Evolutionary conservation across 441 rosid genomes (phyloP).

Genomic region (Erodium chrysanthum): DNA sequence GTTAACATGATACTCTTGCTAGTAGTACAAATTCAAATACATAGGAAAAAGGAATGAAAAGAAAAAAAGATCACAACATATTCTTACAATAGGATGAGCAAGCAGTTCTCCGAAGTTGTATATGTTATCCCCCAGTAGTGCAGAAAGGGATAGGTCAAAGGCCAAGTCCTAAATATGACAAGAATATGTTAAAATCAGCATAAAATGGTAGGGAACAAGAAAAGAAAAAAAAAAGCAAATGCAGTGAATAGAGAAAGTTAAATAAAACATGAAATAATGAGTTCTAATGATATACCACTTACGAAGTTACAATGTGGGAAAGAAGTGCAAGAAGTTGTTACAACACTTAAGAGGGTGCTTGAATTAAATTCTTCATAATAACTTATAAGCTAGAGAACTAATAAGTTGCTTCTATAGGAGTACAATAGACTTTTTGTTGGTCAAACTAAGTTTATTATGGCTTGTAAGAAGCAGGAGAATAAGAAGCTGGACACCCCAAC

Average conservation of each 20-base stretch:
- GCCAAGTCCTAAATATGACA: conserved; percentile 66
- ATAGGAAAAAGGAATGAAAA: not conserved
- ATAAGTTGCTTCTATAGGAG: not conserved
- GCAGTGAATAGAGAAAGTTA: not conserved
- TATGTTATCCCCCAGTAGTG: conserved; percentile 85
- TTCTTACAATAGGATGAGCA: conserved; percentile 94
- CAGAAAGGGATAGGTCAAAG: conserved; percentile 89
- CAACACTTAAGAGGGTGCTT: not conserved
- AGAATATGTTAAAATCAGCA: conserved; percentile 10
- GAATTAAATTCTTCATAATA: not conserved
- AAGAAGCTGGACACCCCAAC: not conserved
- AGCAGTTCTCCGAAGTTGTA: conserved; percentile 95
- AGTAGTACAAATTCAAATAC: not conserved
- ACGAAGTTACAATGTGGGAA: not conserved
- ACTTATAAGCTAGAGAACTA: not conserved
- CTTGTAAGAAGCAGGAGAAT: not conserved
- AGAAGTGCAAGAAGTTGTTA: not conserved
- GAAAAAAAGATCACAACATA: conserved; percentile 4
- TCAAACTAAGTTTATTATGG: not conserved
- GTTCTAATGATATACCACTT: not conserved
- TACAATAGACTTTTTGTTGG: not conserved
- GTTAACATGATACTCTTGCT: not conserved
- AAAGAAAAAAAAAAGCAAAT: not conserved
- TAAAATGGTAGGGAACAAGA: conserved; percentile 2
- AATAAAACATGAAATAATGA: not conserved